Base-by-base conservation (phyloP, 176 grass and related monocot species). In the Ensete glaucum region DNA sequence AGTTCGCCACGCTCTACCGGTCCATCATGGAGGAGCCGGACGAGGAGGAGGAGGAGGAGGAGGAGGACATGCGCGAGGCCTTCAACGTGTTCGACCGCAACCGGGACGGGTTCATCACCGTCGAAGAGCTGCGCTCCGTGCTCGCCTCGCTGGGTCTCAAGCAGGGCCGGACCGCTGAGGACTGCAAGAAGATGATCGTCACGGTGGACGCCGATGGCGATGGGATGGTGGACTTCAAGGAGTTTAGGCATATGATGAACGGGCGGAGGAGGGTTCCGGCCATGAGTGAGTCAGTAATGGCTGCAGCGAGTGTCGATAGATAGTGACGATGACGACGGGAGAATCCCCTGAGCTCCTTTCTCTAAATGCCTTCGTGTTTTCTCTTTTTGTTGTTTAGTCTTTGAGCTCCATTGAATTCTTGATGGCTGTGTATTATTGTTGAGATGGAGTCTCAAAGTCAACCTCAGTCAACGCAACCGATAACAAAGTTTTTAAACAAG, bases 51-150 rank as follows among this genome's bases (percentile, higher is more conserved):
- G 53, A 23, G 53, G 53, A 74, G 53, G 72, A 74, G 52, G 72
- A 74, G 72, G 72, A 57, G 53, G 72, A 74, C 53, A 58, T 74
- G 72, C 72, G 72, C 52, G 72, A 58, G 72, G 72, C 72, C 53
- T 74, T 74, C 72, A 74, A 74, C 22, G 72, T 74, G 53, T 74
- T 74, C 72, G 72, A 74, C 72, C 72, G 57, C 53, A 74, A 74
- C 53, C 22, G 72, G 7, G 72, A 74, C 21, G 72, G 72, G 1
- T 74, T 74, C 72, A 74, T 74, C 72, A 74, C 72, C 72, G 72
- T 74, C 53, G 72, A 74, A 3, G 72, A 74, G 72, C 72, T 74
- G 53, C 53, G 72, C 6, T 74, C 72, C 23, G 72, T 74, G 72
- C 53, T 74, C 22, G 21, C 72, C 24, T 74, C 72, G 23, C 52